These are phyloP conservation scores for Lumnitzera racemosa DNA, from an alignment of 345 rosid genomes.

Conservation along the genomic window DNA sequence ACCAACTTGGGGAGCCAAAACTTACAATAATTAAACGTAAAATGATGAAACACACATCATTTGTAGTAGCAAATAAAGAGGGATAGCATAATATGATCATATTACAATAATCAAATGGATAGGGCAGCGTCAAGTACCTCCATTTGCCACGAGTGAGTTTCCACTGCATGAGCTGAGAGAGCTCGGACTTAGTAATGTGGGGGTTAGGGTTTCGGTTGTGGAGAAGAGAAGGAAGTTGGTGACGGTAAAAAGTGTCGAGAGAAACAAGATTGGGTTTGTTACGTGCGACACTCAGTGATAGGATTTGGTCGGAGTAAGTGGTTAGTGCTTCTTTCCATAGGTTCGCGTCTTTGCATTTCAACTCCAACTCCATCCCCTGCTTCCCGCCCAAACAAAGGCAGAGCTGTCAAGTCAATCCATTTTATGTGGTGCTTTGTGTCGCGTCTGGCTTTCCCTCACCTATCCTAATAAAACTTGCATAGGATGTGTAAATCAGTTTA, in stretches of 20 bases:
- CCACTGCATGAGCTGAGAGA: constrained; percentile 83
- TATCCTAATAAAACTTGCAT: too few species aligned
- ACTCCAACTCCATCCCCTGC: constrained; percentile 13
- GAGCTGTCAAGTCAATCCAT: too few species aligned
- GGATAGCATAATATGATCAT: too few species aligned
- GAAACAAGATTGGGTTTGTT: constrained; percentile 61
- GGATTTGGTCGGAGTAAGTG: constrained; percentile 42
- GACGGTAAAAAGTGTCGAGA: constrained; percentile 68
- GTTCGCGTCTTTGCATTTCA: constrained; percentile 37
- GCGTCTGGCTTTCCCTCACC: too few species aligned
- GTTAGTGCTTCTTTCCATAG: constrained; percentile 54
- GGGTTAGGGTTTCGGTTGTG: constrained; percentile 72
- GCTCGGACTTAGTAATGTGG: constrained; percentile 63
- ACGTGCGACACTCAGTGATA: constrained; percentile 22
- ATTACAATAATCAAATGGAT: too few species aligned
- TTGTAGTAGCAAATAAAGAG: too few species aligned
- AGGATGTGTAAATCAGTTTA: too few species aligned
- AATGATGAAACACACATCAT: too few species aligned
- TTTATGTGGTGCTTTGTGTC: too few species aligned
- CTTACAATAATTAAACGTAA: too few species aligned
- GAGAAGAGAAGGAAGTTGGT: constrained; percentile 54
- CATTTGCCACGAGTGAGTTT: constrained; percentile 94
- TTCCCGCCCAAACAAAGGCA: not conserved
- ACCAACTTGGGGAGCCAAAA: too few species aligned
- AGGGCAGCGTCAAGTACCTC: constrained; percentile 29